Percentiles rank a stretch among this genome's conserved stretches.
Evolutionary conservation across 2,329 filamentous ascomycete genomes (phyloP).

Genomic region (Nannizziopsis barbatae): DNA sequence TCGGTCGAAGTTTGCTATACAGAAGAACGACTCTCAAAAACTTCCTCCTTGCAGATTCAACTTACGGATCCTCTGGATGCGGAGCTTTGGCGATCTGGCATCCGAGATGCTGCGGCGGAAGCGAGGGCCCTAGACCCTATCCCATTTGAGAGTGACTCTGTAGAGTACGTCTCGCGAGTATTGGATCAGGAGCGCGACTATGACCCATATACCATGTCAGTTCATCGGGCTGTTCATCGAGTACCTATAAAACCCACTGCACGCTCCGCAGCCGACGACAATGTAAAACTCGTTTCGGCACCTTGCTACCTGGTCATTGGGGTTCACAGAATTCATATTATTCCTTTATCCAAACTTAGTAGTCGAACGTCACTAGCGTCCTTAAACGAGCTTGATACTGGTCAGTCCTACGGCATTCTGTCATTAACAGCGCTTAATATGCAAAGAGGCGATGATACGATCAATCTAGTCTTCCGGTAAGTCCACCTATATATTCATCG

Average conservation of each 20-base stretch:
- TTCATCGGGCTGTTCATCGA: constrained; percentile 58
- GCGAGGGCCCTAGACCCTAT: constrained; percentile 42
- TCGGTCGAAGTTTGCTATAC: constrained; percentile 57
- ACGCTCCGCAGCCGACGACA: constrained; percentile 53
- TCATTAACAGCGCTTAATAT: constrained; percentile 50
- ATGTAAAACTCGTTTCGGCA: constrained; percentile 52
- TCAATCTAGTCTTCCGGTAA: constrained; percentile 54
- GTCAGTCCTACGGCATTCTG: constrained; percentile 48
- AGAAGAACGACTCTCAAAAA: constrained; percentile 50
- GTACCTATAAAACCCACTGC: constrained; percentile 45
- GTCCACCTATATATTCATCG: constrained; percentile 7
- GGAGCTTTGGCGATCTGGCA: constrained; percentile 52
- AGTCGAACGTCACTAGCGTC: constrained; percentile 46
- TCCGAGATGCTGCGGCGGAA: constrained; percentile 50
- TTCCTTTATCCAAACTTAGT: constrained; percentile 48
- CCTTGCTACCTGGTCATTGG: constrained; percentile 60
- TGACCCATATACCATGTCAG: constrained; percentile 53
- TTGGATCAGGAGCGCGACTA: constrained; percentile 59
- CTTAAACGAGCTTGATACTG: constrained; percentile 39
- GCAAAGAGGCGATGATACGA: constrained; percentile 52
- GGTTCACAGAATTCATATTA: constrained; percentile 56
- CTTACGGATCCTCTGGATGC: constrained; percentile 54
- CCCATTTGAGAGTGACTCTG: constrained; percentile 46
- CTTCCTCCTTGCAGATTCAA: constrained; percentile 53
- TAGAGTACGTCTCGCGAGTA: constrained; percentile 51